Conservation (phyloP, 345 rosid genomes). For the Citrus mangshanensis region DNA sequence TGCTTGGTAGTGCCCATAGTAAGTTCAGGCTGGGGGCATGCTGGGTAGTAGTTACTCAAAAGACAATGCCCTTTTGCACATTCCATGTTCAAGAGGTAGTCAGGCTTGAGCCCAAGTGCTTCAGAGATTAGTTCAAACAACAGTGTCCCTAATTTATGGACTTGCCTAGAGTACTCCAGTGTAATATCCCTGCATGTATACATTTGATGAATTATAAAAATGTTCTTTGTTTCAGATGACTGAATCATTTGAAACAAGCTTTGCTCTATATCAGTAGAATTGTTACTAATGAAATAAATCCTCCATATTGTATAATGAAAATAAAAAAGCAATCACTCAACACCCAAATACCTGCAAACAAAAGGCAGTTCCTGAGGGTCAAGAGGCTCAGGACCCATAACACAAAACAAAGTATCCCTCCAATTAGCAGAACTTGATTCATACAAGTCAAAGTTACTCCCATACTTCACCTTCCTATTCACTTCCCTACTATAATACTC, state of each 20-base stretch:
- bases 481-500: constrained; percentile 24
- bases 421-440: constrained; percentile 19
- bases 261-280: background rate
- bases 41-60: constrained; percentile 30
- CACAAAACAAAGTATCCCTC: constrained; percentile 17
- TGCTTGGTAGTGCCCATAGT: constrained; percentile 42
- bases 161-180: constrained; percentile 9
- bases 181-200: constrained; percentile 1
- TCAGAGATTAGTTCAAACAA: constrained; percentile 23
- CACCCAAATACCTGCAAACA: constrained; percentile 15
- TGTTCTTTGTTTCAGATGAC: background rate
- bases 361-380: constrained; percentile 17
- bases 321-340: background rate
- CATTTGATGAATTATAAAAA: background rate
- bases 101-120: constrained; percentile 21
- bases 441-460: constrained; percentile 16
- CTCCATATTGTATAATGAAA: background rate
- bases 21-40: constrained; percentile 38
- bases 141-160: constrained; percentile 5
- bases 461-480: constrained; percentile 19
- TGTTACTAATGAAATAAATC: background rate
- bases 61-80: constrained; percentile 16
- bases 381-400: constrained; percentile 6
- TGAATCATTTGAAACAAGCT: background rate
- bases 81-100: constrained; percentile 8